phyloP scores from a whole-genome alignment of 1,139 yeast species.

The Zhuliangozyma blackwelliae region DNA sequence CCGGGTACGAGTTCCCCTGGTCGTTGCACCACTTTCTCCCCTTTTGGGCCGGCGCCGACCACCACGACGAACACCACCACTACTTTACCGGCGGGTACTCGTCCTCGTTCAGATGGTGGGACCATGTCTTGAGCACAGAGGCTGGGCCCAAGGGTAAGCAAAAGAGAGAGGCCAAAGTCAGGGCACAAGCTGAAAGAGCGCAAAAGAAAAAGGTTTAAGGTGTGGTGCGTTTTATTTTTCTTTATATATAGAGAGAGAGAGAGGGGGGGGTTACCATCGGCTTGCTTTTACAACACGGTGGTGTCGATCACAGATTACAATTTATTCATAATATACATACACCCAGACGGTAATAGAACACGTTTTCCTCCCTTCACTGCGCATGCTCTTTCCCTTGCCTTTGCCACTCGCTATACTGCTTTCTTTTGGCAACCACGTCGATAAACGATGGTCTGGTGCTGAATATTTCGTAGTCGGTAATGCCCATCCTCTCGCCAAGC shows the following conservation, averaged over 20 bases:
- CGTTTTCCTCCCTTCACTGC: no score
- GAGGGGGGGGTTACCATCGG: background rate
- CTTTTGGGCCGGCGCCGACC: constrained; percentile 51
- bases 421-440: constrained; percentile 38
- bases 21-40: constrained; percentile 43
- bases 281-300: background rate
- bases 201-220: constrained; percentile 7
- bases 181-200: constrained; percentile 25
- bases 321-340: no score
- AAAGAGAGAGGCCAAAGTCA: constrained; percentile 33
- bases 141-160: constrained; percentile 43
- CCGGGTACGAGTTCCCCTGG: constrained; percentile 49
- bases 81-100: constrained; percentile 44
- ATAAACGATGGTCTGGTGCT: constrained; percentile 44
- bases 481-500: constrained; percentile 41
- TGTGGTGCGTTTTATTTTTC: background rate
- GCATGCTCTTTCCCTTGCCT: constrained; percentile 4
- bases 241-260: background rate
- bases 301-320: no score
- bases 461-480: constrained; percentile 38
- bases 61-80: constrained; percentile 47
- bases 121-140: constrained; percentile 38
- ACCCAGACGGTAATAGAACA: no score
- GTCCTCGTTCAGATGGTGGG: constrained; percentile 48
- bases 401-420: constrained; percentile 39